phyloP scores from a whole-genome alignment of 129 eudicot species.

The Artemisia argyi region DNA sequence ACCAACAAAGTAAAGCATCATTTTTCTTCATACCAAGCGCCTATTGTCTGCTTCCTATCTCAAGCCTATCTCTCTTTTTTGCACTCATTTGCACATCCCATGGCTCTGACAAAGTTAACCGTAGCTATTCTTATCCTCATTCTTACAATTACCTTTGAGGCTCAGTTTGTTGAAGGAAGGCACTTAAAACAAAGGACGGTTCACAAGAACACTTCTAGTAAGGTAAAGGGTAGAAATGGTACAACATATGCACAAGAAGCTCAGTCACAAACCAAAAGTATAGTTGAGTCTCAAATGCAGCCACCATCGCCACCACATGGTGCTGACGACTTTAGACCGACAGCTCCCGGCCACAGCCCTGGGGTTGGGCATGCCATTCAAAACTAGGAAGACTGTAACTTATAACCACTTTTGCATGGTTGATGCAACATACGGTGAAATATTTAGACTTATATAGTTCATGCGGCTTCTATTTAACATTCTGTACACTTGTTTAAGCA shows the following conservation, averaged over 20 bases:
- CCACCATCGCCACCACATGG: slow-evolving; percentile 44
- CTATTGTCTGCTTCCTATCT: background rate
- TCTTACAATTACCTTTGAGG: slow-evolving; percentile 30
- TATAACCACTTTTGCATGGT: slow-evolving; percentile 8
- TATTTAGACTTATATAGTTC: background rate
- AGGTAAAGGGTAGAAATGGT: slow-evolving; percentile 13
- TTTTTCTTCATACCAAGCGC: slow-evolving; percentile 1
- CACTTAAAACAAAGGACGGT: slow-evolving; percentile 23
- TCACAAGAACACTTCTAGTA: slow-evolving; percentile 20
- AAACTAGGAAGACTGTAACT: slow-evolving; percentile 18
- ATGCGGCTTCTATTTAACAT: background rate
- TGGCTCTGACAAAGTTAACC: slow-evolving; percentile 44
- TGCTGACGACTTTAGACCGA: slow-evolving; percentile 62
- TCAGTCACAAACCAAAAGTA: slow-evolving; percentile 12
- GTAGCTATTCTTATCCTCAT: slow-evolving; percentile 39
- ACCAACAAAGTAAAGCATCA: slow-evolving; percentile 13
- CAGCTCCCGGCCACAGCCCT: slow-evolving; percentile 80
- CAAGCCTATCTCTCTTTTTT: too few species aligned
- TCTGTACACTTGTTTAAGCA: background rate
- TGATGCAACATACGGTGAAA: slow-evolving; percentile 13
- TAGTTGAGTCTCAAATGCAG: slow-evolving; percentile 15
- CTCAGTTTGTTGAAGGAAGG: slow-evolving; percentile 45
- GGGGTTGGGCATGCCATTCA: slow-evolving; percentile 68
- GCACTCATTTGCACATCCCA: slow-evolving; percentile 8
- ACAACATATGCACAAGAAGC: slow-evolving; percentile 34